phyloP scores from a whole-genome alignment of 2,329 filamentous ascomycete genomes.

The Diaporthe sp. region DNA sequence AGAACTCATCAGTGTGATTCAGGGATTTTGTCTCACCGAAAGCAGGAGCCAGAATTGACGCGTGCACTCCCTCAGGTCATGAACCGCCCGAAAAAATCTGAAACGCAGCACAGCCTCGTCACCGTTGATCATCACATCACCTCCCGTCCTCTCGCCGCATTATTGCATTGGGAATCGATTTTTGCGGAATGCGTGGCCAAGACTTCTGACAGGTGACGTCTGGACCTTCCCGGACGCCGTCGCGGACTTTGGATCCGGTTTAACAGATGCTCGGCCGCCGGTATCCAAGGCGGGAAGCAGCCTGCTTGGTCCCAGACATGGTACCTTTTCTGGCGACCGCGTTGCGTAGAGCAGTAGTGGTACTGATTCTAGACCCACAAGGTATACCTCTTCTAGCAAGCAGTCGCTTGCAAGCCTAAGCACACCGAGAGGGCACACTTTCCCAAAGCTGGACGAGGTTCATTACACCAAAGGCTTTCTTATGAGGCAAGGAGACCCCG shows the following conservation, averaged over 20 bases:
- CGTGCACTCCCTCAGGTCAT: conserved; percentile 4
- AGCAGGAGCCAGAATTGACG: not conserved
- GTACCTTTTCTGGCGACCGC: not conserved
- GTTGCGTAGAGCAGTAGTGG: not conserved
- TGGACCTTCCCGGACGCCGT: conserved; percentile 8
- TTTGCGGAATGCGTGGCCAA: conserved; percentile 15
- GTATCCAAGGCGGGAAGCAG: not conserved
- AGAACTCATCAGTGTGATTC: not conserved
- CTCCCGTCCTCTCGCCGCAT: not conserved
- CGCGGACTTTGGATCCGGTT: not conserved
- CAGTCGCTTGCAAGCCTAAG: not conserved
- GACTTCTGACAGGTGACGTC: conserved; percentile 25
- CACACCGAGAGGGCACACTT: not conserved
- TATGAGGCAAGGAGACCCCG: not conserved
- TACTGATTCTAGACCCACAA: not conserved
- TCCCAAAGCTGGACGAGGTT: not conserved
- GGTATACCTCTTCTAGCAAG: not conserved
- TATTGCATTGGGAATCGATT: not conserved
- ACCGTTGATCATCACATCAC: conserved; percentile 23
- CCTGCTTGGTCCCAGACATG: not conserved
- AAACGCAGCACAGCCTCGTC: conserved; percentile 29
- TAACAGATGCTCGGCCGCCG: not conserved
- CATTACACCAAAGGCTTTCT: not conserved
- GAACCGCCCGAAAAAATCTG: conserved; percentile 8
- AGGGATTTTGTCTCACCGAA: conserved; percentile 5